Evolutionary conservation across 140 eudicot species (phyloP), one percentile per base, ranked within the genome.

Genomic region (Cichorium intybus): DNA sequence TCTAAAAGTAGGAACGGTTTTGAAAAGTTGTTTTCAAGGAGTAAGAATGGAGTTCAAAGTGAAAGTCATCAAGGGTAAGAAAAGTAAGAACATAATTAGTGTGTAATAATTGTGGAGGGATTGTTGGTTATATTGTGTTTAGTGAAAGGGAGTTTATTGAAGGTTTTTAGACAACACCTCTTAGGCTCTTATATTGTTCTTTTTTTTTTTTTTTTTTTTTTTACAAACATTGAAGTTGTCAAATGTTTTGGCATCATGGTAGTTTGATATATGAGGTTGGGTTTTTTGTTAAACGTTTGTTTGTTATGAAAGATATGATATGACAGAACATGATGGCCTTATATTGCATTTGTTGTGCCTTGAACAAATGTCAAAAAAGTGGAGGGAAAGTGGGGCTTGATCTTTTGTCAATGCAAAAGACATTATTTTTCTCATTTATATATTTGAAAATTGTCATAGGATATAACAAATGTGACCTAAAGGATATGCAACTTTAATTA

Each of bases 1-100:
- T 71, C 74, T 23, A 86, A 82, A 85, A 75, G 75, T 34, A 71
- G 69, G 49, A 90, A 78, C 56, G 82, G 97, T 67, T 90, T 90
- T 26, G 94, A 82, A 53, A 84, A 82, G 59, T 73, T 87, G 70
- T 87, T 87, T 56, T 80, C 87, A 0, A 73, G 89, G 59, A 82
- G 77, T 53, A 90, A 80, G 77, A 90, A 72, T 64, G 90, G 81
- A 24, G 33, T 78, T 60, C 85, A 82, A 45, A 60, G 88, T 33
- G 84, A 76, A 53, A 78, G 34, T 64, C 75, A 62, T 26, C 39
- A 73, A 72, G 82, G 63, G 62, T 80, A 29, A 15, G 37, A 31
- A n/a, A n/a, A 59, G 2, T n/a, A 33, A 62, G 34, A 29, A 16
- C 22, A 26, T 23, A 43, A 7, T 24, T 54, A 15, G 26, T 74